These are phyloP conservation scores for Schoenoplectus tabernaemontani DNA, from an alignment of 202 grass and related monocot species.

Conservation along the genomic window DNA sequence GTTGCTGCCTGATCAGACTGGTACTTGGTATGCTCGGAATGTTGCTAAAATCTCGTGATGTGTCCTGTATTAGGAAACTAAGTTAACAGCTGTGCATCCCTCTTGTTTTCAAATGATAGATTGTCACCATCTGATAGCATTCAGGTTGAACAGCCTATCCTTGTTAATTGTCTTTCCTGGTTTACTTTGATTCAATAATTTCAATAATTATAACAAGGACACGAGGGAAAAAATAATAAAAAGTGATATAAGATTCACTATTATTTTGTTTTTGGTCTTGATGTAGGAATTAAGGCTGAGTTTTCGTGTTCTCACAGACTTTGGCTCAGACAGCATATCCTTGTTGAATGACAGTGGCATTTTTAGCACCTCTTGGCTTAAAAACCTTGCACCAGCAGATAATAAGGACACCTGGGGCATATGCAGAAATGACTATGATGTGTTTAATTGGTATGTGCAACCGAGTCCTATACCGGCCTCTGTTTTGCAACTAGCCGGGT, in stretches of 20 bases:
- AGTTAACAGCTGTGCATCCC: not conserved
- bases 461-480: constrained; percentile 71
- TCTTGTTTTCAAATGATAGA: not conserved
- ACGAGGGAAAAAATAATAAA: not conserved
- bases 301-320: constrained; percentile 63
- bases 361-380: constrained; percentile 97
- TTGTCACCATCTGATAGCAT: not conserved
- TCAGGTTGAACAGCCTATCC: not conserved
- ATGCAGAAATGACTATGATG: constrained; percentile 66
- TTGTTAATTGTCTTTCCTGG: not conserved
- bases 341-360: constrained; percentile 72
- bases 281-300: constrained; percentile 79
- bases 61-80: not conserved
- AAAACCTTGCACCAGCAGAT: constrained; percentile 37
- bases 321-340: constrained; percentile 61
- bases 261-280: constrained; percentile 16
- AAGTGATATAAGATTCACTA: not conserved
- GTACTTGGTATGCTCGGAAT: constrained; percentile 3
- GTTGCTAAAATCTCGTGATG: not conserved
- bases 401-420: constrained; percentile 29
- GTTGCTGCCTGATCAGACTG: not conserved
- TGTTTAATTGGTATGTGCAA: constrained; percentile 74
- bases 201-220: not conserved
- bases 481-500: constrained; percentile 83
- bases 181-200: not conserved